Evolutionary conservation across 2,329 filamentous ascomycete genomes (phyloP).

Genomic region (Clonostachys rhizophaga): DNA sequence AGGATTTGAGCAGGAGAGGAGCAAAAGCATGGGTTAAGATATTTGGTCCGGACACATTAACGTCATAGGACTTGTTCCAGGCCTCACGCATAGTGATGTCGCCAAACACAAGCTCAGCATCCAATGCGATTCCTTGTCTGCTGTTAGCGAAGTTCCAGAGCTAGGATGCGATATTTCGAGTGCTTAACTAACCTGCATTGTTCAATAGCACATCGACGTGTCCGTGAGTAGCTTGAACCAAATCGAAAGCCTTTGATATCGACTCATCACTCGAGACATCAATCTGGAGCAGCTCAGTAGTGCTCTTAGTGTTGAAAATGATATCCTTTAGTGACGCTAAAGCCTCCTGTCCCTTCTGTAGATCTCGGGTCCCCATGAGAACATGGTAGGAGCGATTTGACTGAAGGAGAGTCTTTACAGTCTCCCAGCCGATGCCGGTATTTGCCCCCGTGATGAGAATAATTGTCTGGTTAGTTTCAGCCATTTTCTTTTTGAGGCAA

Average conservation of each 20-base stretch:
- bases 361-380: constrained; percentile 15
- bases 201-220: constrained; percentile 17
- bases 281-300: constrained; percentile 5
- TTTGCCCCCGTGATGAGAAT: constrained; percentile 4
- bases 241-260: constrained; percentile 7
- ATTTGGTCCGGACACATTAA: neutral
- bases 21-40: constrained; percentile 22
- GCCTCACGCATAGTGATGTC: neutral
- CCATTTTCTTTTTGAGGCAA: too few relatives aligned
- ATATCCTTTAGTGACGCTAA: constrained; percentile 1
- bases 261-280: constrained; percentile 10
- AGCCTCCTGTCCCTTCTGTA: constrained; percentile 12
- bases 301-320: neutral
- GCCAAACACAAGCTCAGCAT: neutral
- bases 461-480: too few relatives aligned
- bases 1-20: constrained; percentile 30
- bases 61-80: neutral
- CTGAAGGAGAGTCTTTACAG: constrained; percentile 11
- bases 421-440: constrained; percentile 17
- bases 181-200: constrained; percentile 14
- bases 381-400: constrained; percentile 12
- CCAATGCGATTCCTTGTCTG: neutral
- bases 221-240: constrained; percentile 6
- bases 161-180: too few relatives aligned
- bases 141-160: too few relatives aligned